phyloP scores from a whole-genome alignment of 2,329 filamentous ascomycete species.

The Phoma sp. region DNA sequence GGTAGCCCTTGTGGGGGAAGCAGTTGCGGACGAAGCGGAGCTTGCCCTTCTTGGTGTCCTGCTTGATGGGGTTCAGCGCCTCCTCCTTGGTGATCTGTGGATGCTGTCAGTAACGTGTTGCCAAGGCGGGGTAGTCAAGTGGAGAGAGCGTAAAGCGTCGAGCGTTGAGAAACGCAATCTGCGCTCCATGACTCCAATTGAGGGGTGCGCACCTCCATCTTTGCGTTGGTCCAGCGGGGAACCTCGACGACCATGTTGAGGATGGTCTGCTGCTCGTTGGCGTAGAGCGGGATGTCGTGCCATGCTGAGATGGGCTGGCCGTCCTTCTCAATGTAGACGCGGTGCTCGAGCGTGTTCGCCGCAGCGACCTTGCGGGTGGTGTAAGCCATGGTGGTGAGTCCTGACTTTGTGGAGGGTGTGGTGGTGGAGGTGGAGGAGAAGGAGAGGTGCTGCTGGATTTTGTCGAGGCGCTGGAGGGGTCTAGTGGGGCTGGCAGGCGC shows the following conservation, averaged over 20 bases:
- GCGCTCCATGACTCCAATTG: conserved; percentile 14
- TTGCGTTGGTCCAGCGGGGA: conserved; percentile 98
- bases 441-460: conserved; percentile 52
- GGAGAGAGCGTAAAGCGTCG: background rate
- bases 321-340: conserved; percentile 98
- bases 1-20: conserved; percentile 99
- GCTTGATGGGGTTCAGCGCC: conserved; percentile 98
- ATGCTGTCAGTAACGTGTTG: conserved; percentile 26
- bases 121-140: conserved; percentile 18
- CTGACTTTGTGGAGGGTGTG: conserved; percentile 29
- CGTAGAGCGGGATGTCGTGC: conserved; percentile 98
- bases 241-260: conserved; percentile 99
- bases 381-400: conserved; percentile 65
- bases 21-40: conserved; percentile 99
- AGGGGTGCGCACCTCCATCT: conserved; percentile 82
- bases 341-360: conserved; percentile 94
- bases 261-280: conserved; percentile 93
- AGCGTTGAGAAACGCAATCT: background rate
- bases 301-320: conserved; percentile 92
- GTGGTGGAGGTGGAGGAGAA: conserved; percentile 27
- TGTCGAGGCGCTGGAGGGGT: conserved; percentile 46
- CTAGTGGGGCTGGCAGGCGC: conserved; percentile 47
- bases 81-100: conserved; percentile 97
- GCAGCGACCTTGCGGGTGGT: conserved; percentile 84
- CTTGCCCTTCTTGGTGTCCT: conserved; percentile 99